Evolutionary conservation across 2,329 filamentous ascomycete species (phyloP).

Genomic region (Neofusicoccum cordaticola): DNA sequence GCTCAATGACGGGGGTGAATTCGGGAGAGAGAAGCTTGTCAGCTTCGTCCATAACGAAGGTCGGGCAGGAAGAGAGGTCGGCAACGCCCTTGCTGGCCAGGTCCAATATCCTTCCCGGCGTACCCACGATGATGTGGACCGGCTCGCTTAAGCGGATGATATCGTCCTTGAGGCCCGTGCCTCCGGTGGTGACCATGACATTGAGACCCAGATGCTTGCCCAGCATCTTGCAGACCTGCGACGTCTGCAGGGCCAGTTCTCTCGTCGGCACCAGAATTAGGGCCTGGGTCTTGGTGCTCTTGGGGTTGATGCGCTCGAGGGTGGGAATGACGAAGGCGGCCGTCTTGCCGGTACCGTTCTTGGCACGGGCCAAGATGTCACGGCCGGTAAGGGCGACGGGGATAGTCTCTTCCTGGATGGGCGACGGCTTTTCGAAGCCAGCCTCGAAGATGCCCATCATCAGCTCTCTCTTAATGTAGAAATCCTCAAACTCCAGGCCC

Average conservation of each 20-base stretch:
- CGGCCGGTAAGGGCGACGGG: constrained; percentile 92
- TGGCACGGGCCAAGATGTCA: constrained; percentile 92
- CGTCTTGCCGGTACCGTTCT: constrained; percentile 98
- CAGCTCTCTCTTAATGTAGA: constrained; percentile 88
- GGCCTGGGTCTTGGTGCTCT: constrained; percentile 92
- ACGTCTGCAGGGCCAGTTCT: constrained; percentile 96
- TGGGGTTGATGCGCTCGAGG: constrained; percentile 93
- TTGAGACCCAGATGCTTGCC: constrained; percentile 97
- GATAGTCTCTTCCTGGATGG: constrained; percentile 98
- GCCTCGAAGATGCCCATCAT: constrained; percentile 99
- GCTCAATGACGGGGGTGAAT: constrained; percentile 96
- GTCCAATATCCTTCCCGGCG: constrained; percentile 92
- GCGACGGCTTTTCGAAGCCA: constrained; percentile 96
- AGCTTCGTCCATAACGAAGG: constrained; percentile 99
- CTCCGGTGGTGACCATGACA: constrained; percentile 98
- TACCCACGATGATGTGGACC: constrained; percentile 97
- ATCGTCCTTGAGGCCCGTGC: constrained; percentile 91
- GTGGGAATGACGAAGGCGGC: constrained; percentile 96
- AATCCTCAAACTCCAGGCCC: constrained; percentile 96
- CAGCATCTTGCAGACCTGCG: constrained; percentile 97
- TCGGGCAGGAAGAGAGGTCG: constrained; percentile 91
- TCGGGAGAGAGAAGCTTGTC: constrained; percentile 96
- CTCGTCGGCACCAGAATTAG: constrained; percentile 94
- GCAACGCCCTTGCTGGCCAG: constrained; percentile 94
- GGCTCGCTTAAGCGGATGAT: constrained; percentile 92